These are phyloP conservation scores for Backusella australiensis DNA, from an alignment of 192 early-diverging fungal genomes.

Conservation along the genomic window DNA sequence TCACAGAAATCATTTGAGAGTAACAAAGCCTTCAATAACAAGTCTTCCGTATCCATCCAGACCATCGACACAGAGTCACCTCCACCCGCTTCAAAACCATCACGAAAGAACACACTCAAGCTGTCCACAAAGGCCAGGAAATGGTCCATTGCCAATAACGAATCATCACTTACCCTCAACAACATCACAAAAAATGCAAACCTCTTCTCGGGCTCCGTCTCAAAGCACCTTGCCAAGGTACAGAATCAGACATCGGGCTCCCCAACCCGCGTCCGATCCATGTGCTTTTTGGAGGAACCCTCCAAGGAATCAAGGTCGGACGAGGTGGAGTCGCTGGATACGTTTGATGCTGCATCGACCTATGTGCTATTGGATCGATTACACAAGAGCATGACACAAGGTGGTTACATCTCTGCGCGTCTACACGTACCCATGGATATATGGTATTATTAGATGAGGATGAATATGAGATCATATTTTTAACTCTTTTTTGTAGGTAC, in stretches of 20 bases:
- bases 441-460: not conserved
- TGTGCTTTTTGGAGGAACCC: not conserved
- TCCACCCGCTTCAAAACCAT: not conserved
- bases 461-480: too few relatives aligned
- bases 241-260: not conserved
- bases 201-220: not conserved
- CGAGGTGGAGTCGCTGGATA: not conserved
- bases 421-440: constrained; percentile 3
- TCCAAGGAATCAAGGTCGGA: not conserved
- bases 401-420: not conserved
- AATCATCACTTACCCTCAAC: not conserved
- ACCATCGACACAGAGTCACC: not conserved
- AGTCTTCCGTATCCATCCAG: not conserved
- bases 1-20: not conserved
- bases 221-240: not conserved
- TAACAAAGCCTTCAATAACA: not conserved
- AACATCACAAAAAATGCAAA: not conserved
- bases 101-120: not conserved
- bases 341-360: not conserved
- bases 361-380: not conserved
- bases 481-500: not conserved
- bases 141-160: not conserved
- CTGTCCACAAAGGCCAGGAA: not conserved
- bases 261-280: not conserved
- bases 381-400: constrained; percentile 8